A percentile compares a stretch with the other conserved stretches of the same genome.
Evolutionary conservation across 345 rosid species (phyloP).

Genomic region (Laguncularia racemosa): DNA sequence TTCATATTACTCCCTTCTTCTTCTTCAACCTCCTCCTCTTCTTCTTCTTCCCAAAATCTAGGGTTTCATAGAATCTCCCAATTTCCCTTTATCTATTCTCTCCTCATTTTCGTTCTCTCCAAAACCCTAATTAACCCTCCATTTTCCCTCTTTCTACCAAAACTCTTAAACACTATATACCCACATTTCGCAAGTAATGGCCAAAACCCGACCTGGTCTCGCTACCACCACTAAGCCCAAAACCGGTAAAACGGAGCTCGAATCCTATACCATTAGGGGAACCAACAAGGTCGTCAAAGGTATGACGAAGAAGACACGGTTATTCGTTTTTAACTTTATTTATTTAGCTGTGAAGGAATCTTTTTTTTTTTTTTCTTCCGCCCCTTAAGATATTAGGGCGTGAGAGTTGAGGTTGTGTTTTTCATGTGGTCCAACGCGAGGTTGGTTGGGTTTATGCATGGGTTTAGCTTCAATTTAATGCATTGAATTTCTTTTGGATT

Average conservation of each 20-base stretch:
- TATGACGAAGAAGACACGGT: neutral
- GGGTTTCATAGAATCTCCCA: slow-evolving; percentile 19
- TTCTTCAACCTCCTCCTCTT: neutral
- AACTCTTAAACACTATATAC: slow-evolving; percentile 5
- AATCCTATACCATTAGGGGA: slow-evolving; percentile 20
- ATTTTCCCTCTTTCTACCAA: neutral
- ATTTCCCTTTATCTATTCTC: slow-evolving; percentile 4
- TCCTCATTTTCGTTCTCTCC: slow-evolving; percentile 3
- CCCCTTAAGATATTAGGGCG: neutral
- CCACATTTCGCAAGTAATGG: slow-evolving; percentile 30
- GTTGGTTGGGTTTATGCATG: neutral
- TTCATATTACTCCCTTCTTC: too few species aligned
- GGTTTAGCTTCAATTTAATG: too few species aligned
- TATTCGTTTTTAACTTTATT: neutral
- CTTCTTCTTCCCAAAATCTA: slow-evolving; percentile 14
- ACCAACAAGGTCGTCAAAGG: slow-evolving; percentile 21
- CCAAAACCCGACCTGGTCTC: slow-evolving; percentile 66
- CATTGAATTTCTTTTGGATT: too few species aligned
- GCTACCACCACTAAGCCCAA: slow-evolving; percentile 20
- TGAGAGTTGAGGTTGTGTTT: slow-evolving; percentile 4
- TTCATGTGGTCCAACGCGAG: neutral
- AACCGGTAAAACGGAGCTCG: slow-evolving; percentile 15
- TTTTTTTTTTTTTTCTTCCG: neutral
- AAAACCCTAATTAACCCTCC: slow-evolving; percentile 3
- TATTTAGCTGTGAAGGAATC: neutral